A percentile compares a stretch with the other conserved stretches of the same genome.
These are phyloP conservation scores for Capsicum rhomboideum DNA, from an alignment of 257 asterid genomes.

Conservation along the genomic window DNA sequence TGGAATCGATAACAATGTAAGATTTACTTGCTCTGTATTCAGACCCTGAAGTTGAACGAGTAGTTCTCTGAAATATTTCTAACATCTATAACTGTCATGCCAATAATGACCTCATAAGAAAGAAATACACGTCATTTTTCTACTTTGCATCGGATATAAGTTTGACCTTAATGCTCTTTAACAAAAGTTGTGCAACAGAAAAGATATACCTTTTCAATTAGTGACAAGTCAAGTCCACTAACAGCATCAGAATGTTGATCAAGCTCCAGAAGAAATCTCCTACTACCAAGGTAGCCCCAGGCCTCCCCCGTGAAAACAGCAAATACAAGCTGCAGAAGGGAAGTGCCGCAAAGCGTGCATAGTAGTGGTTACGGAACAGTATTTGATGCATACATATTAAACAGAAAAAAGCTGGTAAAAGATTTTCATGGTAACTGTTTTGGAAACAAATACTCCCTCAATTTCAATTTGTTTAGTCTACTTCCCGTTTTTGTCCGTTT, in stretches of 20 bases:
- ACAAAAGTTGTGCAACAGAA: not conserved
- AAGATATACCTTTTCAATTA: conserved; percentile 64
- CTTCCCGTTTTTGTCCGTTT: too few relatives aligned
- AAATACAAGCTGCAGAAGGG: conserved; percentile 72
- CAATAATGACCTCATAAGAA: not conserved
- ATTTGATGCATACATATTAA: not conserved
- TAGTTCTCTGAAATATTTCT: not conserved
- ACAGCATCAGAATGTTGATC: conserved; percentile 66
- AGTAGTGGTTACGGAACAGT: not conserved
- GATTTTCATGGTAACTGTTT: not conserved
- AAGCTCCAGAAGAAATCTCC: conserved; percentile 75
- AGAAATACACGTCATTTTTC: not conserved
- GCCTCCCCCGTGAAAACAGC: conserved; percentile 92
- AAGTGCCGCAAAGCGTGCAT: not conserved
- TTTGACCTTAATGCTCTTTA: not conserved
- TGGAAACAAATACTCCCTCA: not conserved
- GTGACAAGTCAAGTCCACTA: conserved; percentile 61
- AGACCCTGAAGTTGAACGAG: not conserved
- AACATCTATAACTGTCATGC: not conserved
- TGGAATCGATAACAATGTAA: not conserved
- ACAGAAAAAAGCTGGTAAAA: not conserved
- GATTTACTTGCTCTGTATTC: not conserved
- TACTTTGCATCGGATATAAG: not conserved
- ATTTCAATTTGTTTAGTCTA: too few relatives aligned
- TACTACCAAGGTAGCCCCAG: conserved; percentile 98